Conservation (phyloP, 139 green algal species). For the Coccomyxa sp. region DNA sequence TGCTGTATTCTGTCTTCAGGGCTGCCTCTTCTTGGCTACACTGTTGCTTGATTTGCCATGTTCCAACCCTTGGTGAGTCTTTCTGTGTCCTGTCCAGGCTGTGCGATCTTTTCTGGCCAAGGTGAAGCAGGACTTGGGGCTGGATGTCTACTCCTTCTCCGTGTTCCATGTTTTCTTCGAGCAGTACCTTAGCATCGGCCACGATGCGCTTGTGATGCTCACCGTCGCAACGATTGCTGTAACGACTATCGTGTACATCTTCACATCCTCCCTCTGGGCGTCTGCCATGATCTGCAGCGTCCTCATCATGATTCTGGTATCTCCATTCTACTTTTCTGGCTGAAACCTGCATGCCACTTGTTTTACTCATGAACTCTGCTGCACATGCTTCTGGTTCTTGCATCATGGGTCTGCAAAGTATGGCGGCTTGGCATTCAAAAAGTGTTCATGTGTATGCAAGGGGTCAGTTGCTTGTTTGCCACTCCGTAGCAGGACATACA, state of each 20-base stretch:
- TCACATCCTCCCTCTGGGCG: conserved; percentile 46
- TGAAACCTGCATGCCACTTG: no score
- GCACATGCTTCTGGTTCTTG: no score
- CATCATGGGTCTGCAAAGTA: no score
- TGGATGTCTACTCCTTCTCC: conserved; percentile 82
- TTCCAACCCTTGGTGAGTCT: no score
- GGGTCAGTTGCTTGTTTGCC: no score
- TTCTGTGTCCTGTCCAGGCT: conserved; percentile 5
- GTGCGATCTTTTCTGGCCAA: conserved; percentile 19
- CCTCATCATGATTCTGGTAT: conserved; percentile 55
- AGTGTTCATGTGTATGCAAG: no score
- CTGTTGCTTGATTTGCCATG: not conserved
- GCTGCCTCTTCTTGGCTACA: no score
- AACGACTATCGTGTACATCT: conserved; percentile 29
- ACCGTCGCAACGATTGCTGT: conserved; percentile 22
- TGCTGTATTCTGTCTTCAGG: no score
- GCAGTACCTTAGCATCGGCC: conserved; percentile 74
- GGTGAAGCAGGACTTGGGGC: conserved; percentile 30
- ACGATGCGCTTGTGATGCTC: conserved; percentile 31
- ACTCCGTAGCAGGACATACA: no score
- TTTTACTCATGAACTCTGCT: no score
- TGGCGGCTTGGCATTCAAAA: no score
- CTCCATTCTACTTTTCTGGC: not conserved
- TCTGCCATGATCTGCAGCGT: conserved; percentile 49
- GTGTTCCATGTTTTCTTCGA: conserved; percentile 95